Conservation (phyloP, 2,329 filamentous ascomycete genomes). For the Sclerotinia subarctica region DNA sequence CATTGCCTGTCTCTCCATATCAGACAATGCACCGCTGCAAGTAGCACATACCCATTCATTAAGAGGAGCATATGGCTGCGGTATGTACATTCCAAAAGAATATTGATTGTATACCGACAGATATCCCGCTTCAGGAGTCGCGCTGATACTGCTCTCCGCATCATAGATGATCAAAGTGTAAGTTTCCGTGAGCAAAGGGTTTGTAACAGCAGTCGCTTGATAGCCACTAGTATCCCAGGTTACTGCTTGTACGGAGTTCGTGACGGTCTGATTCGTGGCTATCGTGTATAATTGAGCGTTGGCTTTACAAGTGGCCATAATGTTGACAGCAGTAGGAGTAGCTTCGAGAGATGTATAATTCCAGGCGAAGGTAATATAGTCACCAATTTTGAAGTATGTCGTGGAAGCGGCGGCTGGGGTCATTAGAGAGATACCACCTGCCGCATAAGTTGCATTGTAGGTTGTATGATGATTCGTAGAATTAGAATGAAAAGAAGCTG, state of each 20-base stretch:
- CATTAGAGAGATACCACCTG: constrained; percentile 53
- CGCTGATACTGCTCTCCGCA: constrained; percentile 50
- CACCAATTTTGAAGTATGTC: constrained; percentile 58
- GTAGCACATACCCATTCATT: constrained; percentile 54
- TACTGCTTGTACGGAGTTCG: constrained; percentile 48
- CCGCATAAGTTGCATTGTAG: constrained; percentile 47
- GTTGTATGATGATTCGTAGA: constrained; percentile 25
- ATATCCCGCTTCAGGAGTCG: constrained; percentile 54
- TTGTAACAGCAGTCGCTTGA: constrained; percentile 43
- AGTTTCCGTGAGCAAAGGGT: constrained; percentile 50
- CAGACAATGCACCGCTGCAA: constrained; percentile 52
- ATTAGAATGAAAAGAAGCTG: neutral
- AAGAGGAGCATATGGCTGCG: constrained; percentile 50
- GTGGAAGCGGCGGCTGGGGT: constrained; percentile 48
- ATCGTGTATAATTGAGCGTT: constrained; percentile 57
- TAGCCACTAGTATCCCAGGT: constrained; percentile 57
- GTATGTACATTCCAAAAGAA: constrained; percentile 57
- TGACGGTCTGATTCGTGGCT: constrained; percentile 60
- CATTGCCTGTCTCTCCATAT: constrained; percentile 48
- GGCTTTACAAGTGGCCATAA: constrained; percentile 54
- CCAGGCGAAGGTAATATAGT: constrained; percentile 59
- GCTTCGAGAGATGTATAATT: constrained; percentile 61
- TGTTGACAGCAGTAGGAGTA: constrained; percentile 58
- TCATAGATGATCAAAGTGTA: constrained; percentile 64
- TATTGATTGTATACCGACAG: constrained; percentile 49